Conservation (phyloP, 2,329 filamentous ascomycete genomes). For the Diaporthe sp. region DNA sequence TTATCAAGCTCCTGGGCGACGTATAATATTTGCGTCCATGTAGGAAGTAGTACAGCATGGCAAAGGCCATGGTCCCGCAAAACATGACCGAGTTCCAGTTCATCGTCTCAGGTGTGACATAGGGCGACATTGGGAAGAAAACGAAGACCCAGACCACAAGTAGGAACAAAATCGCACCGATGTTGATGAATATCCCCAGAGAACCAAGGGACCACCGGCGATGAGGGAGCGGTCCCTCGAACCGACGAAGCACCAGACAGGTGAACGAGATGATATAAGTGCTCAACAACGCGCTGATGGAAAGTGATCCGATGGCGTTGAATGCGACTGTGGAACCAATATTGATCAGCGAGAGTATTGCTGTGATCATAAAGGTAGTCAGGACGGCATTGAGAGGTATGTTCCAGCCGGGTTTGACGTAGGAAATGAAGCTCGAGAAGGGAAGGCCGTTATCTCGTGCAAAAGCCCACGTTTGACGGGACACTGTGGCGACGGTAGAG, state of each 20-base stretch:
- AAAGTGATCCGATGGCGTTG: constrained; percentile 57
- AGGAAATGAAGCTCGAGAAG: constrained; percentile 55
- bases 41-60: constrained; percentile 55
- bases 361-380: constrained; percentile 14
- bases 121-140: constrained; percentile 60
- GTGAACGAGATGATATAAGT: constrained; percentile 65
- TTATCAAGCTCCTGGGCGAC: constrained; percentile 45
- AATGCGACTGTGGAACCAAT: constrained; percentile 33
- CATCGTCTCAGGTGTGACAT: constrained; percentile 57
- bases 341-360: constrained; percentile 19
- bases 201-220: constrained; percentile 59
- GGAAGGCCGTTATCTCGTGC: constrained; percentile 60
- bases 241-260: constrained; percentile 60
- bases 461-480: constrained; percentile 70
- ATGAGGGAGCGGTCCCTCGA: constrained; percentile 55
- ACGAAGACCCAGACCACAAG: constrained; percentile 61
- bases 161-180: constrained; percentile 60
- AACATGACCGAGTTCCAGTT: constrained; percentile 67
- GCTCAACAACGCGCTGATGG: constrained; percentile 63
- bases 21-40: constrained; percentile 46
- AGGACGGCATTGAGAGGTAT: constrained; percentile 34
- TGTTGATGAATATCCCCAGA: constrained; percentile 58
- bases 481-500: constrained; percentile 69
- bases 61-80: constrained; percentile 54
- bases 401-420: constrained; percentile 48